phyloP scores from a whole-genome alignment of 2,329 filamentous ascomycete genomes.

The Amesomyces nigricolor region DNA sequence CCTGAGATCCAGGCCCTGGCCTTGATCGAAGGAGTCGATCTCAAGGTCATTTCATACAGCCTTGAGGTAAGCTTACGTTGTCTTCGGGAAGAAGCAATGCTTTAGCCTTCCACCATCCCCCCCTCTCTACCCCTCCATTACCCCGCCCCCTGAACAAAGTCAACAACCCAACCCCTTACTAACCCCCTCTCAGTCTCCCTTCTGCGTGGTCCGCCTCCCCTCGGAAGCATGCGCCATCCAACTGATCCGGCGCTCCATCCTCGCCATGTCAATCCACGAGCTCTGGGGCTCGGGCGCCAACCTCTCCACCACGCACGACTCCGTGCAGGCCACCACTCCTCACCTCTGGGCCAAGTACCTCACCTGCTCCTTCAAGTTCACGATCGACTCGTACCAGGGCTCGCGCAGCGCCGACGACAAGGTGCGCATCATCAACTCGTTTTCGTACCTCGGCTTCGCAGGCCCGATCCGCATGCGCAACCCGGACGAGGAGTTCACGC shows the following conservation, averaged over 20 bases:
- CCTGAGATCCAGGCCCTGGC: conserved; percentile 81
- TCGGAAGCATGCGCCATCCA: conserved; percentile 58
- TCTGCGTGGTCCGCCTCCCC: conserved; percentile 68
- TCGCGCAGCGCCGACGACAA: conserved; percentile 60
- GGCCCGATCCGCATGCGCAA: conserved; percentile 73
- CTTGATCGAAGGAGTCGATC: conserved; percentile 55
- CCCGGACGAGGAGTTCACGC: conserved; percentile 67
- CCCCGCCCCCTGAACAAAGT: conserved; percentile 11
- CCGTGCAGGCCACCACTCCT: conserved; percentile 53
- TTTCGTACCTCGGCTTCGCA: conserved; percentile 69
- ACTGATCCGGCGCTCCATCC: conserved; percentile 70
- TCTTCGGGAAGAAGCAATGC: neutral
- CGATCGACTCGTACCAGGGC: conserved; percentile 74
- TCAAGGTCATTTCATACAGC: conserved; percentile 71
- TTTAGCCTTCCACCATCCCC: neutral
- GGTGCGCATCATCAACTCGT: conserved; percentile 72
- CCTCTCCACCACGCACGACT: conserved; percentile 62
- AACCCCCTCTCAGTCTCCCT: conserved; percentile 61
- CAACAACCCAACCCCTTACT: conserved; percentile 21
- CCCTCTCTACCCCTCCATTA: neutral
- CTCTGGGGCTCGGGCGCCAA: conserved; percentile 73
- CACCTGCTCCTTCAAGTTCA: conserved; percentile 71
- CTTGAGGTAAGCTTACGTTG: conserved; percentile 54
- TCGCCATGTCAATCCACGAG: conserved; percentile 79
- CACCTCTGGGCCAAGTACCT: conserved; percentile 63